phyloP scores from a whole-genome alignment of 495 filamentous ascomycete genomes.

The Rostrohypoxylon terebratum region DNA sequence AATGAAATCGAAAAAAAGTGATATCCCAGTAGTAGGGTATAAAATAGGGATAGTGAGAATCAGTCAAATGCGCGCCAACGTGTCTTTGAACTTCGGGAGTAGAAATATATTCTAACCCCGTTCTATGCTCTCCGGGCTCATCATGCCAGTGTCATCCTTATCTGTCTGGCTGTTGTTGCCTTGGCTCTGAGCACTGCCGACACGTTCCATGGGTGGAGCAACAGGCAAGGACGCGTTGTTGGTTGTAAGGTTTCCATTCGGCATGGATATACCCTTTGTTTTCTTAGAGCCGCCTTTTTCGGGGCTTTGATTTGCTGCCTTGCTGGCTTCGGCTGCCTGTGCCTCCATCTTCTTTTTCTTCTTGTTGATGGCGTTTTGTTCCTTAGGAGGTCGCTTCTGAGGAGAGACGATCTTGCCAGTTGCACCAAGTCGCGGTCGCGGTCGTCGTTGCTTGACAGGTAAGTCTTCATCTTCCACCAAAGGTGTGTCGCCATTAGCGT shows the following conservation, averaged over 20 bases:
- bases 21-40: slow-evolving; percentile 36
- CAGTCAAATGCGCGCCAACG: slow-evolving; percentile 23
- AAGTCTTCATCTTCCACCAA: slow-evolving; percentile 96
- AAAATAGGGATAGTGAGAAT: slow-evolving; percentile 33
- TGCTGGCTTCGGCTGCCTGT: slow-evolving; percentile 57
- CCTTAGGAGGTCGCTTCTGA: slow-evolving; percentile 84
- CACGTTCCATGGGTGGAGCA: slow-evolving; percentile 60
- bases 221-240: slow-evolving; percentile 37
- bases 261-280: slow-evolving; percentile 43
- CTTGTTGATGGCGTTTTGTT: slow-evolving; percentile 76
- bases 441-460: slow-evolving; percentile 87
- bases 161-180: slow-evolving; percentile 65
- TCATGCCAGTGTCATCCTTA: slow-evolving; percentile 70
- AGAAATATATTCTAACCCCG: slow-evolving; percentile 29
- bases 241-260: slow-evolving; percentile 50
- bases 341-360: slow-evolving; percentile 77
- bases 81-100: neutral
- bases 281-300: slow-evolving; percentile 63
- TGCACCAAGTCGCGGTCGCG: slow-evolving; percentile 92
- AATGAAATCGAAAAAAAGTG: slow-evolving; percentile 8
- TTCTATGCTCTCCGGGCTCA: slow-evolving; percentile 75
- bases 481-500: slow-evolving; percentile 81
- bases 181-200: slow-evolving; percentile 64
- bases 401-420: slow-evolving; percentile 95
- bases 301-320: slow-evolving; percentile 49